Base-by-base conservation (phyloP, 495 filamentous ascomycete genomes). In the Neurospora sp. region DNA sequence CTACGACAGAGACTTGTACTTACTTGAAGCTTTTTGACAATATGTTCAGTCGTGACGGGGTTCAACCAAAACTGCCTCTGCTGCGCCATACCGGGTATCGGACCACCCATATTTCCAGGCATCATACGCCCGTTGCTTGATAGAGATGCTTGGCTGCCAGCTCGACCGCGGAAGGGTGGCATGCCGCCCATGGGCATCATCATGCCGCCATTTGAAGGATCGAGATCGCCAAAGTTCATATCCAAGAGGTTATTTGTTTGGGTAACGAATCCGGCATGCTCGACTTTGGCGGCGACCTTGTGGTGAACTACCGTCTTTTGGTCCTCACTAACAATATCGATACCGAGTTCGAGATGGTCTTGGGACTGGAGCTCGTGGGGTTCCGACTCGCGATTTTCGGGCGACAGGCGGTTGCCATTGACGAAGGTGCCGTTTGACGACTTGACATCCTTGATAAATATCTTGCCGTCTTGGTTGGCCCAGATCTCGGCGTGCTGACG, bases 351-450 rank as follows among this genome's bases (percentile, higher is more conserved):
- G 39, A 99, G 82, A 46, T 94, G 91, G 79, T 98, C 96, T 75
- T 92, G 88, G 73, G 94, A 92, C 73, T 93, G 90, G 37, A 99
- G 83, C 77, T 97, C 93, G 76, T 97, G 93, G 0, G 96, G 93
- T 54, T 99, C 96, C 1, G 95, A 97, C 77, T 99, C 96, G 74
- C 93, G 88, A 77, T 97, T 98, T 78, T 99, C 96, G 38, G 88
- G 92, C 10, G 96, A 98, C 70, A 99, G 80, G 35, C 96, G 89
- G 20, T 90, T 87, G n/a, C 93, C 94, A 74, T 98, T 99, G 71
- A 99, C 95, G 82, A 99, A 99, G 1, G 96, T 99, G 49, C 96
- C 96, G 78, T 99, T 99, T 3, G 96, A 98, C 5, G 96, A 98
- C 81, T 97, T 98, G 75, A 99, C 92, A 83, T 99, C 96, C 41